Percentiles rank a stretch among this genome's conserved stretches.
phyloP scores from a whole-genome alignment of 192 early-diverging fungal genomes.

The Coemansia sp. region DNA sequence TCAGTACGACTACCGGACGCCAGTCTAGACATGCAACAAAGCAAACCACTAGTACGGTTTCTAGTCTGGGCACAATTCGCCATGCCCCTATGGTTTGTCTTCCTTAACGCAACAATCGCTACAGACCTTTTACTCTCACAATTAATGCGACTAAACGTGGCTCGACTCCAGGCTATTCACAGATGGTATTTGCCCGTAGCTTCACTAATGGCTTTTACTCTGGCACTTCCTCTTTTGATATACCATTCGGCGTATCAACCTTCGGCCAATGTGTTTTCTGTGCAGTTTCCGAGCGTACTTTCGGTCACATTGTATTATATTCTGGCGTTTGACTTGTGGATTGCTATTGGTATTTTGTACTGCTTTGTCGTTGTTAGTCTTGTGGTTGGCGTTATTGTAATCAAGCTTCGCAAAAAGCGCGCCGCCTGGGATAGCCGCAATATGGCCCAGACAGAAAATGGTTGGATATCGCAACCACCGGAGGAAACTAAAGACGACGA shows the following conservation, averaged over 20 bases:
- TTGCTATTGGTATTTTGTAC: constrained; percentile 50
- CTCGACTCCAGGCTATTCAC: constrained; percentile 39
- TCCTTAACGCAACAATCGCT: constrained; percentile 48
- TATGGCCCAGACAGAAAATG: constrained; percentile 10
- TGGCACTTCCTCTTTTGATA: constrained; percentile 49
- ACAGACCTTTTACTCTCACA: constrained; percentile 52
- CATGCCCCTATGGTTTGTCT: constrained; percentile 57
- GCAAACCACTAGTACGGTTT: constrained; percentile 41
- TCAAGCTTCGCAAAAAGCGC: constrained; percentile 41
- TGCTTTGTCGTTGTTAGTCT: constrained; percentile 50
- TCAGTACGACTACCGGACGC: constrained; percentile 44
- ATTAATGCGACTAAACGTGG: constrained; percentile 24
- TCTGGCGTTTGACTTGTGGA: constrained; percentile 53
- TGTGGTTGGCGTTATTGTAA: constrained; percentile 34
- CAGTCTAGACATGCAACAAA: constrained; percentile 34
- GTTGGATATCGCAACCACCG: neutral
- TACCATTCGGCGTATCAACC: constrained; percentile 51
- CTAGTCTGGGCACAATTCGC: constrained; percentile 56
- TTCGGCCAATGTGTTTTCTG: constrained; percentile 43
- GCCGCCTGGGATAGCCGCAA: constrained; percentile 33
- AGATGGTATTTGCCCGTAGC: constrained; percentile 50
- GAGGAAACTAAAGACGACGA: neutral
- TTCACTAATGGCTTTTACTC: constrained; percentile 28
- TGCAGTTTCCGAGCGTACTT: constrained; percentile 51
- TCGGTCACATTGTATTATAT: constrained; percentile 54